phyloP scores from a whole-genome alignment of 164 flowering plant species.

The Dillenia suffruticosa region DNA sequence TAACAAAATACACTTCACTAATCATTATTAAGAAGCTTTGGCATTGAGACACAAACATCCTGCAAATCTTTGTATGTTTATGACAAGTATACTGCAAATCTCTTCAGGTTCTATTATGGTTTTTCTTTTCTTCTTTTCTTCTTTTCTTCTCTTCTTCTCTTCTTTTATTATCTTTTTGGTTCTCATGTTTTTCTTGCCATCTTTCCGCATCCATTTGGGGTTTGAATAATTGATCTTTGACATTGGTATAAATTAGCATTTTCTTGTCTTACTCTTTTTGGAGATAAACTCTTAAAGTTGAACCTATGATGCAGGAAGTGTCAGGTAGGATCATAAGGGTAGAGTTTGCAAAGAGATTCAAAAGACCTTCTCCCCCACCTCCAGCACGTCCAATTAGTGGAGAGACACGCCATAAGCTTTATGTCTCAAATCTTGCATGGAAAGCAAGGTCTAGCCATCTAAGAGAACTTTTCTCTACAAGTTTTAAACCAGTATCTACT shows the following conservation, averaged over 20 bases:
- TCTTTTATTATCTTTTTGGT: no score
- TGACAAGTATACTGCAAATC: no score
- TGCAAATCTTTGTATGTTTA: no score
- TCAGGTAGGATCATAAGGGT: conserved; percentile 70
- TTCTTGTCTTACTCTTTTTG: neutral
- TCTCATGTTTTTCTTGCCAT: no score
- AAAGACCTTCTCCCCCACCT: conserved; percentile 51
- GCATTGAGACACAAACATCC: no score
- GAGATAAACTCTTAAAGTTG: neutral
- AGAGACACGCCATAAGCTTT: conserved; percentile 67
- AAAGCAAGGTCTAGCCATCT: conserved; percentile 72
- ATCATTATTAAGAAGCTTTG: no score
- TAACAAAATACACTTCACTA: no score
- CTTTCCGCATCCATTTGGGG: no score
- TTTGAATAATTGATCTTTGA: no score
- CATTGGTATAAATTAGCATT: neutral
- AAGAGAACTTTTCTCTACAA: conserved; percentile 59
- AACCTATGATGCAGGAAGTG: conserved; percentile 51
- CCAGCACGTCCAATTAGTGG: conserved; percentile 25
- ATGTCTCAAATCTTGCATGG: conserved; percentile 85
- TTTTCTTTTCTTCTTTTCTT: no score
- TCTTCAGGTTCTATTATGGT: no score
- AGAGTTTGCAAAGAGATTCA: conserved; percentile 62
- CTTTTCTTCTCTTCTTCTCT: no score
- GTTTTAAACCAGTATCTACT: conserved; percentile 55